Conservation (phyloP, 306 rosid genomes). For the Ormosia semicastrata region DNA sequence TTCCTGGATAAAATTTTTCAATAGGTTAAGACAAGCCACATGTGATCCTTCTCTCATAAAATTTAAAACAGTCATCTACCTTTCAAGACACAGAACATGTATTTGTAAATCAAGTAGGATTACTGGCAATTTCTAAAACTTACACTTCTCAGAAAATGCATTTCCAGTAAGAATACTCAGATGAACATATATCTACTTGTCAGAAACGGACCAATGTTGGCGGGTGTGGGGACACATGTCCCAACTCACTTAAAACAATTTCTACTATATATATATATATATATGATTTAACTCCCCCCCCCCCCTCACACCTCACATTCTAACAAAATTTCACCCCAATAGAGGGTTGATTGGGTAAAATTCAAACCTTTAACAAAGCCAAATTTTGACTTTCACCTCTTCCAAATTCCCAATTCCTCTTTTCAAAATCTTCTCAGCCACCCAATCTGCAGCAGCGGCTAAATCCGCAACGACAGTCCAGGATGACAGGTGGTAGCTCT, state of each 20-base stretch:
- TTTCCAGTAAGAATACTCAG: slow-evolving; percentile 1
- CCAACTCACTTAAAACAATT: background rate
- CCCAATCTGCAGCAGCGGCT: background rate
- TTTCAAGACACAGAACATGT: background rate
- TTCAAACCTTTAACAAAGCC: background rate
- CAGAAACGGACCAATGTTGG: background rate
- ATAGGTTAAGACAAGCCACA: slow-evolving; percentile 22
- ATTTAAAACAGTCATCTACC: background rate
- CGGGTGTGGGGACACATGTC: background rate
- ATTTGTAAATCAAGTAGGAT: slow-evolving; percentile 14
- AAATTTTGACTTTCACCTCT: background rate
- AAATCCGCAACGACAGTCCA: background rate
- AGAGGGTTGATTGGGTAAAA: background rate
- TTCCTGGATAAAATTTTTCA: slow-evolving; percentile 46
- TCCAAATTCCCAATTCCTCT: background rate
- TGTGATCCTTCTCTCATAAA: background rate
- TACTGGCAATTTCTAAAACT: background rate
- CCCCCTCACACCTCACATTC: background rate
- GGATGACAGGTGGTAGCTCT: background rate
- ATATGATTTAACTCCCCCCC: background rate
- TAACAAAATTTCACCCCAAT: background rate
- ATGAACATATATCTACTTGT: background rate
- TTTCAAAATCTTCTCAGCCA: background rate
- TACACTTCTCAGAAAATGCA: background rate
- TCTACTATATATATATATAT: background rate